These are phyloP conservation scores for Auricularia cornea DNA, from an alignment of 768 basidiomycete species.

Conservation along the genomic window DNA sequence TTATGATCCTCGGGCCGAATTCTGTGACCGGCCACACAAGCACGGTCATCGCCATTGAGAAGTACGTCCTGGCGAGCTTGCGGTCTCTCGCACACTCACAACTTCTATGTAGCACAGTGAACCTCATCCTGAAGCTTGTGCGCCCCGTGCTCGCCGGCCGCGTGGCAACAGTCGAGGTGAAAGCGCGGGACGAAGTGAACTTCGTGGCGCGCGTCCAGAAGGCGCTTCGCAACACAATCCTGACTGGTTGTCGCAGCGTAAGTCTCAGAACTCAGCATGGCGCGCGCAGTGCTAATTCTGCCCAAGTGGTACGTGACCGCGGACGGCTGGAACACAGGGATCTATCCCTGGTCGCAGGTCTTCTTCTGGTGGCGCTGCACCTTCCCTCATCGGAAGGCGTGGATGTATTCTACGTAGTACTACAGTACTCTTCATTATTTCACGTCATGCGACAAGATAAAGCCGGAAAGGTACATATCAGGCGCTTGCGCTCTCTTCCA, in stretches of 20 bases:
- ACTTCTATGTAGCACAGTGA: background rate
- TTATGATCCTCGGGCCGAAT: slow-evolving; percentile 16
- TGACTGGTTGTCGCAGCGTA: background rate
- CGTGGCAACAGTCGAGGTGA: slow-evolving; percentile 14
- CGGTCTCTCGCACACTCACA: background rate
- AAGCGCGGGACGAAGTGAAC: slow-evolving; percentile 7
- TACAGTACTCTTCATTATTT: too few relatives aligned
- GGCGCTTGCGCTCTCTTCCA: too few relatives aligned
- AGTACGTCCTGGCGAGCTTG: too few relatives aligned
- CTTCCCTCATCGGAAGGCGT: background rate
- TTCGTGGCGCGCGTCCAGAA: slow-evolving; percentile 7
- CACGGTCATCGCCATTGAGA: slow-evolving; percentile 15
- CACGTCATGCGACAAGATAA: too few relatives aligned
- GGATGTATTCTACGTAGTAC: background rate
- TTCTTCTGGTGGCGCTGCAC: background rate
- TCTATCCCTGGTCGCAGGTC: background rate
- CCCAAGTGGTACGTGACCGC: background rate
- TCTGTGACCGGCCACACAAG: slow-evolving; percentile 15
- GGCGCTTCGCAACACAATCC: background rate
- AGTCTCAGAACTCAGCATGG: background rate
- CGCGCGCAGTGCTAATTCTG: too few relatives aligned
- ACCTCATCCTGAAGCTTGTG: slow-evolving; percentile 8
- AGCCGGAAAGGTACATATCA: too few relatives aligned
- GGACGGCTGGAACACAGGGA: background rate
- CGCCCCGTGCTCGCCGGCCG: slow-evolving; percentile 6